Conservation (phyloP, 1,284 basidiomycete species). For the Ustilago nuda region DNA sequence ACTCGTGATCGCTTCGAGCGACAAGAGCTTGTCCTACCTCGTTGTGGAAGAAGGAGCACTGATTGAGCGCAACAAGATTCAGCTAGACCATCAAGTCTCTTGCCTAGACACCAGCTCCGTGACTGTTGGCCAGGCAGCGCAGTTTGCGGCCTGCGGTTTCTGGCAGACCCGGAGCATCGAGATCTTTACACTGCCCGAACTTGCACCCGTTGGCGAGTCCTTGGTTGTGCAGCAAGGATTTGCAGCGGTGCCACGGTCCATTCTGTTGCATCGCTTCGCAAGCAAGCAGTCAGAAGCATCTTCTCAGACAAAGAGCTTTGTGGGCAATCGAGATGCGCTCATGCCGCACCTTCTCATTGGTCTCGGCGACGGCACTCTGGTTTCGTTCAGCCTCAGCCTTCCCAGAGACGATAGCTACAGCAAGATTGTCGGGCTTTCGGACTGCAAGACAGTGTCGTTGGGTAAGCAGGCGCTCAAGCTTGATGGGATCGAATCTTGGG, state of each 20-base stretch:
- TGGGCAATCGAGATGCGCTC: slow-evolving; percentile 28
- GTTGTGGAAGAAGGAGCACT: slow-evolving; percentile 71
- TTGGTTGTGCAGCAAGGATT: slow-evolving; percentile 26
- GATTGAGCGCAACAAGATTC: slow-evolving; percentile 4
- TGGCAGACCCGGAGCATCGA: slow-evolving; percentile 80
- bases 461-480: slow-evolving; percentile 78
- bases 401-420: slow-evolving; percentile 40
- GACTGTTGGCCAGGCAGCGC: slow-evolving; percentile 25
- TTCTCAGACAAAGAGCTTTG: slow-evolving; percentile 7
- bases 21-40: slow-evolving; percentile 75
- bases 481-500: slow-evolving; percentile 64
- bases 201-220: slow-evolving; percentile 68
- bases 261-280: slow-evolving; percentile 79
- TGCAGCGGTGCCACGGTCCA: slow-evolving; percentile 75
- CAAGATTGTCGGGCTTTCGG: slow-evolving; percentile 68
- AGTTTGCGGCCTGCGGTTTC: slow-evolving; percentile 76
- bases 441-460: slow-evolving; percentile 75
- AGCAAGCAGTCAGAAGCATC: slow-evolving; percentile 15
- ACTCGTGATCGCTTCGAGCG: slow-evolving; percentile 76
- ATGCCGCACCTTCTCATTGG: slow-evolving; percentile 78
- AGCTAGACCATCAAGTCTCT: slow-evolving; percentile 63
- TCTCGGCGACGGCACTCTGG: slow-evolving; percentile 82
- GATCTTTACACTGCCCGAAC: slow-evolving; percentile 73
- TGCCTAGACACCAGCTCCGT: slow-evolving; percentile 67
- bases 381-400: slow-evolving; percentile 73